Base-by-base conservation (phyloP, 257 asterid genomes). In the Craterostigma plantagineum region DNA sequence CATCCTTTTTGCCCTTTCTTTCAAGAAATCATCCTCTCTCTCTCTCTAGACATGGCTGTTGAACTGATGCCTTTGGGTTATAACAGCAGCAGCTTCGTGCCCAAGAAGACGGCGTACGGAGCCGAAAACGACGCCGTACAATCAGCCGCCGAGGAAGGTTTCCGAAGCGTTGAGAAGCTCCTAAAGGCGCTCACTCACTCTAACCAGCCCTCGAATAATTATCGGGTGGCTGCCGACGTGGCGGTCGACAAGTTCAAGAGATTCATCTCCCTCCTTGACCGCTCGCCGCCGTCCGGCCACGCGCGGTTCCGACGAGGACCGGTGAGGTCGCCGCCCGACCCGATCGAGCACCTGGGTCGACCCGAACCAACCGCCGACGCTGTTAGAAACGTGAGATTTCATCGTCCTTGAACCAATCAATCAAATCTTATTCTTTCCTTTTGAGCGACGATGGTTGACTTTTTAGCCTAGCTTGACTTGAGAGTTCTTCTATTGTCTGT, bases 281-380 rank as follows among this genome's bases (percentile, higher is more conserved):
- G 63, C 33, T 57, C 71, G 11, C n/a, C n/a, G n/a, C 56, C 72
- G 44, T 65, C 77, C 56, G 80, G 80, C 33, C 77, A 71, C 52
- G 85, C 85, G 50, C 63, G 80, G 42, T 75, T 71, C 77, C 69
- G 80, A 30, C 71, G 80, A 18, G 77, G 72, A 2, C 77, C 80
- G 42, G 30, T 23, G 2, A n/a, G n/a, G 49, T 64, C 33, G 15
- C 67, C 58, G 0, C 41, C 45, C 7, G 63, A 35, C 41, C 59
- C n/a, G 34, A 57, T 57, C 50, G 11, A 23, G 30, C 30, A 23
- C 6, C 30, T 23, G 12, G 52, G 9, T 15, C 43, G 68, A 64
- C 44, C 42, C 54, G 12, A 56, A 30, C 12, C 50, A 43, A 1
- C 51, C 60, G 0, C 42, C 71, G 0, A 8, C 42, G 18, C 57